Conservation (phyloP, 495 filamentous ascomycete genomes). For the Podospora comata region DNA sequence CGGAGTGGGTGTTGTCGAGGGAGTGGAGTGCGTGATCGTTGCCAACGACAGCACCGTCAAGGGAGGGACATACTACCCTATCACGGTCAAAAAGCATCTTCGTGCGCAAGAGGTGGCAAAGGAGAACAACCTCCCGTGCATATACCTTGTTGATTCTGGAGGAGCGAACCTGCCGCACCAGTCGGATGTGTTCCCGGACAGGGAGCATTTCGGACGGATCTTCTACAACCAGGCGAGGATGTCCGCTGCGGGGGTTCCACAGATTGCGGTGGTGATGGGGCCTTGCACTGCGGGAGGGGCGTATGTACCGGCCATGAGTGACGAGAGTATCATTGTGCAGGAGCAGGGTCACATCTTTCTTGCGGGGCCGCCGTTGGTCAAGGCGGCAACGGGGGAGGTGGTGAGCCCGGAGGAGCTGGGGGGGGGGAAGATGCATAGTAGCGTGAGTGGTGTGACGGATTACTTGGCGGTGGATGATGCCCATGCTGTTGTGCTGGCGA, state of each 20-base stretch:
- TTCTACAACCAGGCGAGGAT: constrained; percentile 99
- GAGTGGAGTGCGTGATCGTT: constrained; percentile 89
- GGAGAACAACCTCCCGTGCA: constrained; percentile 79
- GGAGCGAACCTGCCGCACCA: constrained; percentile 96
- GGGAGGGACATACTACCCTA: constrained; percentile 97
- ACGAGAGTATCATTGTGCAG: constrained; percentile 94
- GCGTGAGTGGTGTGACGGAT: constrained; percentile 91
- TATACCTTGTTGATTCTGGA: constrained; percentile 95
- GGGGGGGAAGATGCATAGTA: constrained; percentile 87
- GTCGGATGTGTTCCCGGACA: constrained; percentile 93
- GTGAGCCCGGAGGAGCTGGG: constrained; percentile 92
- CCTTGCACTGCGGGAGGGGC: constrained; percentile 95
- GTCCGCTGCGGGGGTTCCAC: constrained; percentile 79
- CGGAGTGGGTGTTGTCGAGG: constrained; percentile 84
- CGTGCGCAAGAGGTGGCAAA: constrained; percentile 87
- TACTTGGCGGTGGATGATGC: constrained; percentile 94
- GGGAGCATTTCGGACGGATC: constrained; percentile 93
- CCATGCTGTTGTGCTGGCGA: constrained; percentile 83
- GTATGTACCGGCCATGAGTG: constrained; percentile 95
- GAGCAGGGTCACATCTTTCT: constrained; percentile 96
- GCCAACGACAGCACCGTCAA: constrained; percentile 98
- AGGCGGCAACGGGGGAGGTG: constrained; percentile 92
- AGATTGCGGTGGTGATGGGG: constrained; percentile 95
- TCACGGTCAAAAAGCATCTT: constrained; percentile 97
- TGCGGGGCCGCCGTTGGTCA: constrained; percentile 90